Base-by-base conservation (phyloP, 352 stramenopile genomes). In the Nothophytophthora sp. region DNA sequence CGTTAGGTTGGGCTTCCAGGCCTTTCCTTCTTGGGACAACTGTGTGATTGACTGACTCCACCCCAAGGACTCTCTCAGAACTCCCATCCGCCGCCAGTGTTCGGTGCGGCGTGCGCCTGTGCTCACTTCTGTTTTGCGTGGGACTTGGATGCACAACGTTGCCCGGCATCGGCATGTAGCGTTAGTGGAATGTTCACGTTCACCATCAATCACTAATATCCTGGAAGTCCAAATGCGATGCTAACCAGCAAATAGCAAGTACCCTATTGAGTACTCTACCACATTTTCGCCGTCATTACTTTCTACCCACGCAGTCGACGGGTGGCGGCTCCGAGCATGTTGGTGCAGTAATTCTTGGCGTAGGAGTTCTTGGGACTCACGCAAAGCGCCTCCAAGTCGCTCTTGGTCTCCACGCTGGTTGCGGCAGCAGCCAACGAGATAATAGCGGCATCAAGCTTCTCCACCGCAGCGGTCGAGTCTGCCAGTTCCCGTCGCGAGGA, bases 281-380 rank as follows among this genome's bases (percentile, higher is more conserved):
- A 60, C 22, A 43, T 43, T 35, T 5, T 37, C 11, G 9, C 36
- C 32, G 28, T 2, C 13, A 11, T 30, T 27, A 18, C 3, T 10
- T 47, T 15, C 41, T 67, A 70, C 30, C 59, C 53, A 34, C 64
- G 41, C 23, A 71, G 39, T 47, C 49, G 55, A 30, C 51, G 55
- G 18, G 34, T 50, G 1, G 57, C 51, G 15, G 45, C 50, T 19
- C 60, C 49, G 16, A 76, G 58, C 62, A 72, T 72, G 23, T 62
- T 67, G 19, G 35, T 49, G 50, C 66, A 76, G 46, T 73, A 76
- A 36, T 55, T 76, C 42, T 70, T 32, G 10, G 57, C 62, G 36
- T 70, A 70, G 28, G 54, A 50, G 54, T 73, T 73, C 42, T 63
- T 62, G 4, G 62, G 57, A 22, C 15, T 55, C 30, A 39, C 33